Evolutionary conservation across 2,329 filamentous ascomycete genomes (phyloP).

Genomic region (Epichloe bromicola): DNA sequence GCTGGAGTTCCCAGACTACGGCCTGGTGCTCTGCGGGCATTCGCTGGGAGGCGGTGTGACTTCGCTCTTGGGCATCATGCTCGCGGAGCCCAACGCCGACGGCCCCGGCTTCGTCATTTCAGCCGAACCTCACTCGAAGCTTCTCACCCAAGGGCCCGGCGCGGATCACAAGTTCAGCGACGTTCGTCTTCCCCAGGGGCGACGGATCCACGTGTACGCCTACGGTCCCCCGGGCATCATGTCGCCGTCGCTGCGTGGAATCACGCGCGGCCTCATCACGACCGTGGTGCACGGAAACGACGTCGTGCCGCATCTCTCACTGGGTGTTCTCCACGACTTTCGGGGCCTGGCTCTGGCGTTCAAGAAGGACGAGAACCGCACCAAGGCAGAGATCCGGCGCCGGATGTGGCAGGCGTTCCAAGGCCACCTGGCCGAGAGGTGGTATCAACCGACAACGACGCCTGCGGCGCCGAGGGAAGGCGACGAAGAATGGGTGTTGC

Average conservation of each 20-base stretch:
- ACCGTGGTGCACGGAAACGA: conserved; percentile 62
- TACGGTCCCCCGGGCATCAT: conserved; percentile 68
- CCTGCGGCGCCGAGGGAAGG: conserved; percentile 27
- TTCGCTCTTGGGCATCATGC: conserved; percentile 56
- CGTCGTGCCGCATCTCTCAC: conserved; percentile 58
- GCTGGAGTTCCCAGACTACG: conserved; percentile 54
- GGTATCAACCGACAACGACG: conserved; percentile 31
- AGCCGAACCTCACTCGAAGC: conserved; percentile 29
- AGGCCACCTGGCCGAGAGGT: conserved; percentile 47
- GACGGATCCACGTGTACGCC: conserved; percentile 67
- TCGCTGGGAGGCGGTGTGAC: conserved; percentile 59
- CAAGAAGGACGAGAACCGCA: conserved; percentile 55
- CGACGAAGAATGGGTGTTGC: conserved; percentile 57
- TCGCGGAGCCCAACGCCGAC: conserved; percentile 46
- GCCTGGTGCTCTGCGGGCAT: conserved; percentile 56
- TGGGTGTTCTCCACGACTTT: conserved; percentile 63
- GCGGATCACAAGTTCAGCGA: conserved; percentile 16
- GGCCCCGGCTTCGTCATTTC: conserved; percentile 52
- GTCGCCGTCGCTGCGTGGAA: conserved; percentile 54
- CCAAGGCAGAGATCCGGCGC: conserved; percentile 52
- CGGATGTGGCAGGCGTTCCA: conserved; percentile 54
- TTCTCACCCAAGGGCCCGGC: conserved; percentile 21
- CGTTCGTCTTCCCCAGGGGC: conserved; percentile 47
- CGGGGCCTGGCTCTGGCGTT: conserved; percentile 60
- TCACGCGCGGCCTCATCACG: conserved; percentile 62